phyloP scores from a whole-genome alignment of 768 basidiomycete species.

The Naganishia antarctica region DNA sequence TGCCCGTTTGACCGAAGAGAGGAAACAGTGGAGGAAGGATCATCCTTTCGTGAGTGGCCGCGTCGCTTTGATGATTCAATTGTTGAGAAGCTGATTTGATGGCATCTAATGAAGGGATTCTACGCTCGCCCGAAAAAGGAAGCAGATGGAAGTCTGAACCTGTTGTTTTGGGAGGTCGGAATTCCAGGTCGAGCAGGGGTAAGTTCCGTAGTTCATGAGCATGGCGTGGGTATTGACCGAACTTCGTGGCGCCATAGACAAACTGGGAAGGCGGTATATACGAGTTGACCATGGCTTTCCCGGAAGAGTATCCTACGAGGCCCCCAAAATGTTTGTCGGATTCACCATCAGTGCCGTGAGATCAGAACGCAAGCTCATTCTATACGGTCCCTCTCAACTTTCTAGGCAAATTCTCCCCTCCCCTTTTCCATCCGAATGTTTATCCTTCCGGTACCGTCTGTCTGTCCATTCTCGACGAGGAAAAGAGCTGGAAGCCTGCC shows the following conservation, averaged over 20 bases:
- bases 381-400: too few species aligned
- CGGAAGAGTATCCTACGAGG: conserved; percentile 59
- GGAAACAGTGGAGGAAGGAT: conserved; percentile 98
- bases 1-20: conserved; percentile 86
- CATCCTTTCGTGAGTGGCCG: conserved; percentile 96
- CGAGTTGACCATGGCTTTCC: conserved; percentile 89
- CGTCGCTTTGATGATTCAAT: too few species aligned
- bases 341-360: too few species aligned
- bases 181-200: conserved; percentile 90
- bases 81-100: neutral
- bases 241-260: conserved; percentile 58
- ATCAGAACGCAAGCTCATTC: too few species aligned
- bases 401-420: conserved; percentile 90
- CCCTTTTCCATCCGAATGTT: conserved; percentile 96
- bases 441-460: conserved; percentile 99
- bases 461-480: conserved; percentile 94
- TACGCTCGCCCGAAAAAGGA: conserved; percentile 89
- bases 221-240: conserved; percentile 26
- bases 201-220: conserved; percentile 48
- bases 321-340: conserved; percentile 45
- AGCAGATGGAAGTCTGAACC: conserved; percentile 86
- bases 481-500: conserved; percentile 97
- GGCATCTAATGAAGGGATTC: conserved; percentile 68
- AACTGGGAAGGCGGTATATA: conserved; percentile 95
- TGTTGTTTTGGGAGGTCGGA: conserved; percentile 98